A percentile compares a stretch with the other conserved stretches of the same genome.
Conservation (phyloP, 2,329 filamentous ascomycete species). For the Aspergillus unguis region DNA sequence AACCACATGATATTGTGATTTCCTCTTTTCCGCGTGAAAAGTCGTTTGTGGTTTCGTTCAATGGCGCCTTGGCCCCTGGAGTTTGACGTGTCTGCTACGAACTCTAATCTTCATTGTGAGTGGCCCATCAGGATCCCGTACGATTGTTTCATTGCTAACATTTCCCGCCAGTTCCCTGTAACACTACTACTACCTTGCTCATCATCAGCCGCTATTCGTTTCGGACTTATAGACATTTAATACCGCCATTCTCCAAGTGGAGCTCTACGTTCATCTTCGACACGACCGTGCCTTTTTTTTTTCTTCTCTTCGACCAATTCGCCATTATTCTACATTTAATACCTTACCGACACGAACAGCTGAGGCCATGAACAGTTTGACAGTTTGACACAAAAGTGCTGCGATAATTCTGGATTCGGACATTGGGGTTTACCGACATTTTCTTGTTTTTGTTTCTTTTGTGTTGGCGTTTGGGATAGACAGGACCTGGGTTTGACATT, state of each 20-base stretch:
- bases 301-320: slow-evolving; percentile 25
- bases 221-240: slow-evolving; percentile 28
- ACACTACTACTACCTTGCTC: slow-evolving; percentile 23
- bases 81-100: slow-evolving; percentile 27
- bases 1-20: slow-evolving; percentile 19
- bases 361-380: slow-evolving; percentile 19
- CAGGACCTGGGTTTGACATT: slow-evolving; percentile 28
- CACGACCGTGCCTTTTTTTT: slow-evolving; percentile 25
- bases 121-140: slow-evolving; percentile 11
- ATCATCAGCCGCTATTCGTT: slow-evolving; percentile 19
- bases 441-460: slow-evolving; percentile 14
- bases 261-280: slow-evolving; percentile 19
- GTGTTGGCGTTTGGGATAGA: slow-evolving; percentile 40
- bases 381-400: slow-evolving; percentile 22
- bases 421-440: slow-evolving; percentile 9
- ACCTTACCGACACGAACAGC: slow-evolving; percentile 19
- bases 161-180: slow-evolving; percentile 27
- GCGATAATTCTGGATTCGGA: slow-evolving; percentile 14
- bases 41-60: slow-evolving; percentile 21
- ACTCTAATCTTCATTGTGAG: slow-evolving; percentile 29
- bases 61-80: slow-evolving; percentile 26
- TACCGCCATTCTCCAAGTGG: slow-evolving; percentile 15
- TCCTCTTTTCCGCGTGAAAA: slow-evolving; percentile 20
- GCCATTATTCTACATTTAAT: slow-evolving; percentile 13
- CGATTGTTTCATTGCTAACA: slow-evolving; percentile 14